phyloP scores from a whole-genome alignment of 2,329 filamentous ascomycete genomes.

The Arthrobotrys conoides region DNA sequence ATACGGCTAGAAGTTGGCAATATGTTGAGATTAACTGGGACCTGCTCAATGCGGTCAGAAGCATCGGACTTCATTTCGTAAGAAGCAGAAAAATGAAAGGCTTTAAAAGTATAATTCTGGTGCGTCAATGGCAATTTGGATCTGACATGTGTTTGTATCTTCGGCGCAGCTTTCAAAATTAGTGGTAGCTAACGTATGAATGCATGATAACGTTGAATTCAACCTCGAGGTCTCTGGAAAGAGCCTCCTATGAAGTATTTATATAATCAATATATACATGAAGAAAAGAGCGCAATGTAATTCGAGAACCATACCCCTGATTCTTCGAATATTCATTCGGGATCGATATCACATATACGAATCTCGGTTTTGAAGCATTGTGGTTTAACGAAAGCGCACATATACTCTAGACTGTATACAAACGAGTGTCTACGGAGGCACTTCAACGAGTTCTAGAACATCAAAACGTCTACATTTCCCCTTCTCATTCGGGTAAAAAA shows the following conservation, averaged over 20 bases:
- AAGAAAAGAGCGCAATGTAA: too few species aligned
- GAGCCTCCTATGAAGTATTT: constrained; percentile 14
- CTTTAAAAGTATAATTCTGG: constrained; percentile 34
- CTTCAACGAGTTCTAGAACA: constrained; percentile 1
- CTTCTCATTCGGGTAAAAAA: not conserved
- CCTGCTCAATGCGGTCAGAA: constrained; percentile 54
- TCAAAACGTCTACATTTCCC: not conserved
- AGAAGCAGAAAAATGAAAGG: not conserved
- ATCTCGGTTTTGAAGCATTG: not conserved
- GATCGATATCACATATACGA: constrained; percentile 12
- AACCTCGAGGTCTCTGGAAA: not conserved
- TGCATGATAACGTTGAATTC: not conserved
- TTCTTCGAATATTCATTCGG: not conserved
- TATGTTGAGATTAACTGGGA: constrained; percentile 21
- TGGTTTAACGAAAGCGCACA: not conserved
- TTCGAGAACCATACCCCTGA: not conserved
- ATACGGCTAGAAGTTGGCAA: not conserved
- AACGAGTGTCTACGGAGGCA: constrained; percentile 4
- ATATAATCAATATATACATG: not conserved
- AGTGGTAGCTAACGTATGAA: not conserved
- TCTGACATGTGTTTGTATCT: constrained; percentile 17
- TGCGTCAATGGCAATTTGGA: not conserved
- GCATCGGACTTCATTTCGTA: constrained; percentile 20
- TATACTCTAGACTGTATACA: constrained; percentile 12
- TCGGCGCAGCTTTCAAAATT: not conserved